Base-by-base conservation (phyloP, 257 asterid genomes). In the Salvia rosmarinus region DNA sequence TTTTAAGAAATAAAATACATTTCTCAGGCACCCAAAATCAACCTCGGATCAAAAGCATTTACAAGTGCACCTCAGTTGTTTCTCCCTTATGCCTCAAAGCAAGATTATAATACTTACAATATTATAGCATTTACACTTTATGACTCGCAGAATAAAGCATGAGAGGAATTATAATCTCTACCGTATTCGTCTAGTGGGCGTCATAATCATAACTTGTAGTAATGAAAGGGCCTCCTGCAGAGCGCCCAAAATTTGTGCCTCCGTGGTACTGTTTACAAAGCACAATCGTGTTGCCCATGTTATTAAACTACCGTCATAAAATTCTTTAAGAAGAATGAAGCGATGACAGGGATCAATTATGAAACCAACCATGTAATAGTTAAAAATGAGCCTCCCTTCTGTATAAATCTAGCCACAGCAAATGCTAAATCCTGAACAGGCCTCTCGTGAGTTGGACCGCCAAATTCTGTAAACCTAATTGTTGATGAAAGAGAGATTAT, bases 221-320 rank as follows among this genome's bases (percentile, higher is more conserved):
- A 77, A 93, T 81, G 86, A 89, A 93, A 47, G 98, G 95, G 42
- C 97, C 98, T 34, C 97, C 98, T 51, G 98, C 96, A 2, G 96
- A 68, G 64, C 97, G 90, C 56, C 98, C 98, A 71, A 93, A 93
- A 54, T 93, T 90, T 39, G 98, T 93, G 77, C 98, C 98, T 35
- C 97, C 98, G 25, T 93, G 98, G 80, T 84, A 85, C 92, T 87
- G 81, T 75, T 42, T 72, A 78, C 40, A 65, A 20, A 71, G 70
- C 68, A 62, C 20, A 37, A 44, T 50, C 30, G 25, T 9, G 44
- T 51, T 34, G 9, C 43, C 58, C 70, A 20, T 56, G 46, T 54
- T 9, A 61, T 63, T 19, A 42, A 35, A 34, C 64, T 23, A 23
- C 55, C 40, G 25, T 1, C 47, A 65, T 17, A 35, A 59, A 44